Conservation (phyloP, 164 flowering plant genomes). For the Malania oleifera region DNA sequence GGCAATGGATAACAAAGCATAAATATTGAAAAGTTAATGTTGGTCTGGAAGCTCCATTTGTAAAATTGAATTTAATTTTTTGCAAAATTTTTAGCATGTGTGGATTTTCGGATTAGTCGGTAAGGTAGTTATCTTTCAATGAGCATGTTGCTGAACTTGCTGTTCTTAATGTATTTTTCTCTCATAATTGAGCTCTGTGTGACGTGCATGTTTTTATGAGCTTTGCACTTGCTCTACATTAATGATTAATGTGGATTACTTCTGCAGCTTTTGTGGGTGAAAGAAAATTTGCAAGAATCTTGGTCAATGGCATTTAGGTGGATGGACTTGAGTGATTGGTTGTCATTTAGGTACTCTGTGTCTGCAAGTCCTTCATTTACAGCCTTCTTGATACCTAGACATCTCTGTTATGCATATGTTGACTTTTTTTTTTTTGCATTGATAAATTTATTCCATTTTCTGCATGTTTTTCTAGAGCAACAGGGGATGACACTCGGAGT, state of each 20-base stretch:
- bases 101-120: too few relatives aligned
- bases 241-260: background rate
- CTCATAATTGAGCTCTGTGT: background rate
- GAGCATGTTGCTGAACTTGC: too few relatives aligned
- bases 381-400: background rate
- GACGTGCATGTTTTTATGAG: slow-evolving; percentile 1
- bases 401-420: background rate
- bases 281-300: slow-evolving; percentile 90
- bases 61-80: too few relatives aligned
- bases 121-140: too few relatives aligned
- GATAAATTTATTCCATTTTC: slow-evolving; percentile 1
- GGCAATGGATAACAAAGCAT: too few relatives aligned
- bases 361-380: slow-evolving; percentile 6
- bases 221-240: background rate
- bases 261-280: slow-evolving; percentile 95
- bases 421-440: background rate
- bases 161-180: too few relatives aligned
- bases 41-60: too few relatives aligned
- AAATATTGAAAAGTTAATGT: too few relatives aligned
- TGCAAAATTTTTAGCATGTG: too few relatives aligned
- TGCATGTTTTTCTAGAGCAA: slow-evolving; percentile 52
- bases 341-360: slow-evolving; percentile 68
- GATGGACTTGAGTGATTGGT: slow-evolving; percentile 99
- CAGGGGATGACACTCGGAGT: slow-evolving; percentile 97
- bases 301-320: slow-evolving; percentile 96